A percentile compares a stretch with the other conserved stretches of the same genome.
Conservation (phyloP, 352 stramenopile genomes). For the Phytophthora ohioensis region DNA sequence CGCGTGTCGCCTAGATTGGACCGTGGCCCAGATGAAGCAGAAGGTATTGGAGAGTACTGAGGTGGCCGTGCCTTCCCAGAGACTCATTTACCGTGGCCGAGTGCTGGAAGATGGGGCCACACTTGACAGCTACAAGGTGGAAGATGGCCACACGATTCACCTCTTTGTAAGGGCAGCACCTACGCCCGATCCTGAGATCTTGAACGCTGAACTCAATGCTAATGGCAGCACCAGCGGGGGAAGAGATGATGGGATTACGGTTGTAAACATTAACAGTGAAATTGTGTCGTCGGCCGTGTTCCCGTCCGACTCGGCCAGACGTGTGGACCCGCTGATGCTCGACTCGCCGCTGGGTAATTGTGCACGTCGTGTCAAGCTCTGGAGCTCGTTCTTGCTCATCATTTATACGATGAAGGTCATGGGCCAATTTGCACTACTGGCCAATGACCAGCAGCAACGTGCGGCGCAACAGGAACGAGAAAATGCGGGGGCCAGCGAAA, state of each 20-base stretch:
- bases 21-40: constrained; percentile 66
- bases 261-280: constrained; percentile 85
- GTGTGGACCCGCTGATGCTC: constrained; percentile 88
- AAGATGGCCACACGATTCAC: constrained; percentile 93
- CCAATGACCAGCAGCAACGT: constrained; percentile 81
- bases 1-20: constrained; percentile 70
- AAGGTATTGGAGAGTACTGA: constrained; percentile 81
- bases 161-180: constrained; percentile 84
- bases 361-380: constrained; percentile 86
- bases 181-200: constrained; percentile 69
- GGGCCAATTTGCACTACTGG: constrained; percentile 83
- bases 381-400: constrained; percentile 89
- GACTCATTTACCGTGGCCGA: constrained; percentile 92
- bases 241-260: constrained; percentile 62
- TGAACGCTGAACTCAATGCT: constrained; percentile 47
- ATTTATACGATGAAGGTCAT: constrained; percentile 93
- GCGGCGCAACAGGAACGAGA: constrained; percentile 43
- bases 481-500: constrained; percentile 38
- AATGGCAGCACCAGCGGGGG: constrained; percentile 31
- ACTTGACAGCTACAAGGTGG: constrained; percentile 89
- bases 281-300: constrained; percentile 88
- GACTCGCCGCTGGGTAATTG: constrained; percentile 86
- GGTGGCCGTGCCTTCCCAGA: constrained; percentile 75
- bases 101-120: constrained; percentile 85
- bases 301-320: constrained; percentile 80